Conservation (phyloP, 768 basidiomycete species). For the Calocybe indica region DNA sequence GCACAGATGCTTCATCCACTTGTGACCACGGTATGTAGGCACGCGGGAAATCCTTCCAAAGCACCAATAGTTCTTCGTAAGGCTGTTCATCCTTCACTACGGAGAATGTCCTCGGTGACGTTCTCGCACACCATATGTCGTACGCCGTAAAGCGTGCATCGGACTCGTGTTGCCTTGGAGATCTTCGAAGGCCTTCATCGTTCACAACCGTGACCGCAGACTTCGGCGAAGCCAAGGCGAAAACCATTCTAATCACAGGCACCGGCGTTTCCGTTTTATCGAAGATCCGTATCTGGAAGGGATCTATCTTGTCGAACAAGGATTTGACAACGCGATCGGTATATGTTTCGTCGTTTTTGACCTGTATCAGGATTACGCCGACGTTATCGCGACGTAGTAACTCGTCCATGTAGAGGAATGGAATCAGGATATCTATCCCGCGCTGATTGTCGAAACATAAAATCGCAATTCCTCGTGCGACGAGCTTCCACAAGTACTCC, state of each 20-base stretch:
- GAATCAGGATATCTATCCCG: slow-evolving; percentile 18
- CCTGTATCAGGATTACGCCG: slow-evolving; percentile 7
- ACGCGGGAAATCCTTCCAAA: not conserved
- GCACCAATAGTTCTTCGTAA: not conserved
- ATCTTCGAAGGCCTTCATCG: too few species aligned
- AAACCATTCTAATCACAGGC: slow-evolving; percentile 10
- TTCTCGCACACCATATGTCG: slow-evolving; percentile 1
- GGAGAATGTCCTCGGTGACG: not conserved
- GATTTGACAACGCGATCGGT: too few species aligned
- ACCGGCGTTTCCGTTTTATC: slow-evolving; percentile 5
- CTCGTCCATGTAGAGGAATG: slow-evolving; percentile 5
- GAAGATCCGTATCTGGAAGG: slow-evolving; percentile 12
- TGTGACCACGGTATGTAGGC: not conserved
- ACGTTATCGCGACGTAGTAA: too few species aligned
- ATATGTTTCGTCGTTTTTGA: not conserved
- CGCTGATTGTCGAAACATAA: slow-evolving; percentile 10
- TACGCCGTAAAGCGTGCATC: not conserved
- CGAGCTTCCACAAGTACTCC: slow-evolving; percentile 11
- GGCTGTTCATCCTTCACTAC: not conserved
- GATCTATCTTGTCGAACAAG: slow-evolving; percentile 18
- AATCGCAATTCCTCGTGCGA: slow-evolving; percentile 20
- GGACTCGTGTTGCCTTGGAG: too few species aligned
- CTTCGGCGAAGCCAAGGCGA: slow-evolving; percentile 2
- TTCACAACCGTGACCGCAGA: not conserved
- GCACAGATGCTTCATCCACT: not conserved